phyloP scores from a whole-genome alignment of 345 rosid genomes.

The Brassica juncea region DNA sequence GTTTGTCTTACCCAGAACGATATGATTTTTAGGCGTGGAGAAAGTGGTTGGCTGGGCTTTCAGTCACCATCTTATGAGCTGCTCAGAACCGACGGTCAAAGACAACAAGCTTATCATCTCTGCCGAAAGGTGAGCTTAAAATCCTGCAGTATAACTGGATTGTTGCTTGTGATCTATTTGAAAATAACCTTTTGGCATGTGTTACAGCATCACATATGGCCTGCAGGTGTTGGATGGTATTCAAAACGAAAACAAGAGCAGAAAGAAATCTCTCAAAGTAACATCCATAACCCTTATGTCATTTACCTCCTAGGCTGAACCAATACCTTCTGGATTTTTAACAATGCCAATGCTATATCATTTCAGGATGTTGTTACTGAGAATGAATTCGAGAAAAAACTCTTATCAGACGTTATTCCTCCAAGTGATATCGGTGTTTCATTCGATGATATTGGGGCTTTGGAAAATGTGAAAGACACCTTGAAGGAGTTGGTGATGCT shows the following conservation, averaged over 20 bases:
- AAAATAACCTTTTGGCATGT: conserved; percentile 14
- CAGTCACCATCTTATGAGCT: conserved; percentile 72
- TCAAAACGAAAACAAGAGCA: conserved; percentile 69
- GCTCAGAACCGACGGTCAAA: conserved; percentile 53
- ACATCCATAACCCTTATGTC: background rate
- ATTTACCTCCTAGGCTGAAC: background rate
- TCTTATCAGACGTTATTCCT: conserved; percentile 89
- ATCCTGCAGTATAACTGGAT: background rate
- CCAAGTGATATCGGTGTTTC: conserved; percentile 91
- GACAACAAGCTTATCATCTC: conserved; percentile 69
- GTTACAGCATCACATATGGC: conserved; percentile 65
- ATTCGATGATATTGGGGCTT: conserved; percentile 94
- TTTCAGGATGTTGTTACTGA: conserved; percentile 91
- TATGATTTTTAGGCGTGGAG: conserved; percentile 65
- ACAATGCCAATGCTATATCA: conserved; percentile 4
- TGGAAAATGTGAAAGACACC: conserved; percentile 94
- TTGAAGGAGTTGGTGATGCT: conserved; percentile 99
- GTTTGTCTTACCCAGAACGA: conserved; percentile 6
- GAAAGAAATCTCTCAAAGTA: conserved; percentile 81
- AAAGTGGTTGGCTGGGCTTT: conserved; percentile 91
- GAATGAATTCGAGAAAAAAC: conserved; percentile 97
- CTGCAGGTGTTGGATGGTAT: conserved; percentile 61
- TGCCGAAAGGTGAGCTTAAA: conserved; percentile 65
- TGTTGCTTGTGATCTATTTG: conserved; percentile 7
- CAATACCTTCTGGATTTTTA: background rate